Base-by-base conservation (phyloP, 305 asterid genomes). In the Nicotiana rustica region DNA sequence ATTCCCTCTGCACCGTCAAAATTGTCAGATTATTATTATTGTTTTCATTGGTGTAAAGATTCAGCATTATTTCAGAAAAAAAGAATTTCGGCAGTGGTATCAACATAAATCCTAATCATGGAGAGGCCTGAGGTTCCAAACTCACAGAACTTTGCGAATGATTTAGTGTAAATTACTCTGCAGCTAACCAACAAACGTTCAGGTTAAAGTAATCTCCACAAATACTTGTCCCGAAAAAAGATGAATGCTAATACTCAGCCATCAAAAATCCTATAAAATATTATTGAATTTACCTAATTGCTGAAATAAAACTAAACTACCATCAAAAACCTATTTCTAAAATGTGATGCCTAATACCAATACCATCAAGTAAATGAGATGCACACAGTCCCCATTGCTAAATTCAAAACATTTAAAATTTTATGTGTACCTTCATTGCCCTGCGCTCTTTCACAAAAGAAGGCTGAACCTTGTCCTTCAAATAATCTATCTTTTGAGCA, bases 371-470 rank as follows among this genome's bases (percentile, higher is more conserved):
- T 36, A 68, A 68, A 68, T 68, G 55, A 68, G 14, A 68, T 8
- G 49, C 52, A 67, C 55, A 33, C 35, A 31, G 67, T 76, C 29
- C 49, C 29, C 15, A 76, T 55, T 36, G 76, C 76, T 52, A 76
- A 76, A 76, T 76, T 55, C 31, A 56, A 59, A 5, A 1, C 25
- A 55, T 56, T 76, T 18, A 76, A 31, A 25, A 17, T 76, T 33
- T 15, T 49, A 17, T 76, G n/a, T 59, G 75, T 84, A 89, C 92
- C 94, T 92, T 92, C 94, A 91, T 92, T 83, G 94, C 87, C 82
- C 97, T 86, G 33, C 97, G 94, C 89, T 92, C 94, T 87, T 92
- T 92, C 70, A 92, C 94, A 86, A 92, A 92, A 41, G 93, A 90
- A 75, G 97, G 94, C 88, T 90, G 93, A 86, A 91, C 85, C 87